A percentile compares a stretch with the other conserved stretches of the same genome.
Conservation (phyloP, 805 yeast species). For the Teunomyces tritomae region DNA sequence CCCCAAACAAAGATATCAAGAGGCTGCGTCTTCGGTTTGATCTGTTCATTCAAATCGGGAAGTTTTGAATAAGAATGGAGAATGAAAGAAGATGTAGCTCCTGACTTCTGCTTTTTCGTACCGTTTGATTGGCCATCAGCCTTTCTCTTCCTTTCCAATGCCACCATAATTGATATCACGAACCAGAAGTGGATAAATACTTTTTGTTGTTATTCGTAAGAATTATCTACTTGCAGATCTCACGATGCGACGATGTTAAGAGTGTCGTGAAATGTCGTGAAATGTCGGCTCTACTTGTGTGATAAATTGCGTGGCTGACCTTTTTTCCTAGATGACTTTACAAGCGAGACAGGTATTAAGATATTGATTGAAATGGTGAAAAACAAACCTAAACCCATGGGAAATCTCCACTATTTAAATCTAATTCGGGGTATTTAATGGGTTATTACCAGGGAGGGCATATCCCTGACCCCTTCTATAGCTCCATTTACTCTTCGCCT, state of each 20-base stretch:
- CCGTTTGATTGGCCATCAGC: constrained; percentile 14
- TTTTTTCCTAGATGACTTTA: too few species aligned
- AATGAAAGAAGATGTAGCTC: constrained; percentile 40
- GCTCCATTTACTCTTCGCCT: constrained; percentile 40
- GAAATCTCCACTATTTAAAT: too few species aligned
- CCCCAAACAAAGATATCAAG: constrained; percentile 93
- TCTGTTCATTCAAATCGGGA: constrained; percentile 44
- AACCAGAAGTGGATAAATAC: neutral
- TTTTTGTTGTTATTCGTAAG: neutral
- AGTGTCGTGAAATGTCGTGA: neutral
- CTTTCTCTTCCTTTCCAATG: constrained; percentile 37
- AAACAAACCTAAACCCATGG: too few species aligned
- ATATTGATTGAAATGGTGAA: neutral
- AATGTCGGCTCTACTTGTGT: neutral
- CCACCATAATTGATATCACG: constrained; percentile 36
- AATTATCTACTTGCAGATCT: neutral
- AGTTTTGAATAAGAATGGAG: constrained; percentile 48
- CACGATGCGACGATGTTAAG: constrained; percentile 1
- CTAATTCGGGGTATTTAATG: constrained; percentile 24
- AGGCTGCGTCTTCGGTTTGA: constrained; percentile 39
- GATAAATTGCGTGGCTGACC: too few species aligned
- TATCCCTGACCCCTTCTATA: constrained; percentile 38
- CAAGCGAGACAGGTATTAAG: neutral
- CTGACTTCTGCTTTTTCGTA: constrained; percentile 23
- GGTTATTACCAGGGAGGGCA: constrained; percentile 29